A percentile compares a stretch with the other conserved stretches of the same genome.
Conservation (phyloP, 2,329 filamentous ascomycete species). For the Aureobasidium sp. region DNA sequence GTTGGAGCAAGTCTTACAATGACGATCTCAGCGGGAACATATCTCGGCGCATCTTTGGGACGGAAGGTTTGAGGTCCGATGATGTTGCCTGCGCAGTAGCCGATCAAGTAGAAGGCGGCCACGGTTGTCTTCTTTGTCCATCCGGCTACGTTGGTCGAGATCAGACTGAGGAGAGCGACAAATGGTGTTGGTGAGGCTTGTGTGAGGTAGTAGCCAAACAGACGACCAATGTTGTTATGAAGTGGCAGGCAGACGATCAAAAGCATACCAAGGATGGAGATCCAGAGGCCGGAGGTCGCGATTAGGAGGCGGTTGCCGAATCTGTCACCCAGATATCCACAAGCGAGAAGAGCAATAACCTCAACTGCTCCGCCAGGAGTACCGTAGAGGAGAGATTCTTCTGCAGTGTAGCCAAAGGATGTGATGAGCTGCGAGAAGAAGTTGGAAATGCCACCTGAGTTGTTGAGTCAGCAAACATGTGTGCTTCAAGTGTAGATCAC, state of each 20-base stretch:
- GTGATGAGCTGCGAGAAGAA: slow-evolving; percentile 56
- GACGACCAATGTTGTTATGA: slow-evolving; percentile 49
- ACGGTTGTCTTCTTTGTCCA: slow-evolving; percentile 55
- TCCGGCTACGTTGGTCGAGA: slow-evolving; percentile 54
- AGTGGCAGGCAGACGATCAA: slow-evolving; percentile 58
- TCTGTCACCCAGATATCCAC: slow-evolving; percentile 51
- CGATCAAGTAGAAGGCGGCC: slow-evolving; percentile 47
- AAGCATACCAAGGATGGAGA: slow-evolving; percentile 53
- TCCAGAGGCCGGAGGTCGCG: slow-evolving; percentile 44
- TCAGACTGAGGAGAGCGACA: slow-evolving; percentile 56
- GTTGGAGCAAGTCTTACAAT: not conserved
- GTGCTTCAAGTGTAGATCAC: too few relatives aligned
- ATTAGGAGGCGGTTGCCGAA: slow-evolving; percentile 52
- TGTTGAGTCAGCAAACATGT: slow-evolving; percentile 5
- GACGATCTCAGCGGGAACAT: slow-evolving; percentile 58
- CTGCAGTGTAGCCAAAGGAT: slow-evolving; percentile 57
- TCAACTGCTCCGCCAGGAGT: slow-evolving; percentile 60
- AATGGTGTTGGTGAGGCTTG: slow-evolving; percentile 55
- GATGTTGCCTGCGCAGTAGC: slow-evolving; percentile 48
- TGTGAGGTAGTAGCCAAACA: slow-evolving; percentile 61
- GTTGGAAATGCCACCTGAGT: slow-evolving; percentile 47
- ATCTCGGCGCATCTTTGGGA: slow-evolving; percentile 50
- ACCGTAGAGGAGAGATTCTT: slow-evolving; percentile 58
- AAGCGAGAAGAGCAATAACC: slow-evolving; percentile 50
- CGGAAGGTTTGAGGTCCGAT: slow-evolving; percentile 54